phyloP scores from a whole-genome alignment of 2,329 filamentous ascomycete genomes.

The Aureobasidium uvarum region DNA sequence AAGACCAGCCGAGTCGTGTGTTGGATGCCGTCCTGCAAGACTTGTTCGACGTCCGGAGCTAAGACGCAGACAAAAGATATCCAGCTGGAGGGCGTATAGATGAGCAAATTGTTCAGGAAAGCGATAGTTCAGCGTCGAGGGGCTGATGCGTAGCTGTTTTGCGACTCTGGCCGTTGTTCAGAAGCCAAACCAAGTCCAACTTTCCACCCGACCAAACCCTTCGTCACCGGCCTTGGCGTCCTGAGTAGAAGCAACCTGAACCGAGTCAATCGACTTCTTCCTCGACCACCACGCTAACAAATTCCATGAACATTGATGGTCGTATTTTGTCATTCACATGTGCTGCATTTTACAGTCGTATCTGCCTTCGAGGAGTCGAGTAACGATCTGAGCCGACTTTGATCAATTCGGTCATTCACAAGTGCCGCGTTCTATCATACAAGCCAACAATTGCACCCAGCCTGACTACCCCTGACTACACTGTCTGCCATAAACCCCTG shows the following conservation, averaged over 20 bases:
- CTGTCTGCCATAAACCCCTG: background rate
- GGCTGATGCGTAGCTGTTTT: slow-evolving; percentile 8
- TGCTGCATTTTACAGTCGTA: no score
- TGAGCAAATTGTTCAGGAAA: background rate
- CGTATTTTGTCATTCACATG: background rate
- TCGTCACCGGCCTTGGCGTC: slow-evolving; percentile 13
- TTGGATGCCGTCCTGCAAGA: background rate
- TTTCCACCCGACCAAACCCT: slow-evolving; percentile 12
- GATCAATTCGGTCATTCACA: no score
- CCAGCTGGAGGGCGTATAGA: background rate
- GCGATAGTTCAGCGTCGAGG: slow-evolving; percentile 1
- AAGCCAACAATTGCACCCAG: no score
- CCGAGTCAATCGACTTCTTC: background rate
- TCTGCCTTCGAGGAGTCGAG: no score
- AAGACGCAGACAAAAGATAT: background rate
- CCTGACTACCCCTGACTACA: background rate
- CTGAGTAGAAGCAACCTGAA: background rate
- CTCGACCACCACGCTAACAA: background rate
- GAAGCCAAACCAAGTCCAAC: slow-evolving; percentile 25
- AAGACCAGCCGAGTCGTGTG: slow-evolving; percentile 10
- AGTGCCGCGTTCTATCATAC: background rate
- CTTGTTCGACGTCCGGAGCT: background rate
- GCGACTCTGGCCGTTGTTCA: slow-evolving; percentile 19
- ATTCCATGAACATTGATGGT: background rate
- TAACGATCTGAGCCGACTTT: no score